Evolutionary conservation across 2,329 filamentous ascomycete genomes (phyloP).

Genomic region (Tolypocladium tundrense): DNA sequence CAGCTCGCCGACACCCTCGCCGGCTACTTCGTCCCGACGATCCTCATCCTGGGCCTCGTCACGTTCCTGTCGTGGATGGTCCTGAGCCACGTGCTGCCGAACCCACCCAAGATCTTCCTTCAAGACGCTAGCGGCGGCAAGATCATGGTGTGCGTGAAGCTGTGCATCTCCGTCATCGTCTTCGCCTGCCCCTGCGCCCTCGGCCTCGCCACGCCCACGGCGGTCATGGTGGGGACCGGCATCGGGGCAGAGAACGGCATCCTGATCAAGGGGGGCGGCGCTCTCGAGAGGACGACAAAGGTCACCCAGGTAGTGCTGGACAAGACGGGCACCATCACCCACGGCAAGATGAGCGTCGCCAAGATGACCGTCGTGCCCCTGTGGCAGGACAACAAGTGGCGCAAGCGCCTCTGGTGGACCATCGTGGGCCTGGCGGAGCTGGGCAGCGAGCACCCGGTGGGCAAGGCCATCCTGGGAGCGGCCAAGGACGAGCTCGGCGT

Average conservation of each 20-base stretch:
- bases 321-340: constrained; percentile 91
- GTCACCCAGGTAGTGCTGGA: constrained; percentile 86
- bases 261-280: constrained; percentile 91
- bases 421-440: constrained; percentile 90
- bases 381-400: constrained; percentile 62
- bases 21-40: constrained; percentile 86
- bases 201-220: constrained; percentile 90
- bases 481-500: constrained; percentile 70
- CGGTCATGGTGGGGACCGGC: constrained; percentile 98
- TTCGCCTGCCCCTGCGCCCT: constrained; percentile 96
- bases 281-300: constrained; percentile 81
- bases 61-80: constrained; percentile 95
- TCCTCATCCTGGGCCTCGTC: constrained; percentile 70
- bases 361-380: constrained; percentile 52
- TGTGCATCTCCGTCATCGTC: constrained; percentile 97
- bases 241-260: constrained; percentile 93
- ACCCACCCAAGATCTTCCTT: constrained; percentile 84
- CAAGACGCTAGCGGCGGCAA: constrained; percentile 75
- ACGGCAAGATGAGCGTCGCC: constrained; percentile 91
- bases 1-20: constrained; percentile 82
- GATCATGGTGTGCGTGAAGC: constrained; percentile 91
- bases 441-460: constrained; percentile 91
- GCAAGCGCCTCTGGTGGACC: constrained; percentile 83
- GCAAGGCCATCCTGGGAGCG: constrained; percentile 69
- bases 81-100: constrained; percentile 70